A percentile compares a stretch with the other conserved stretches of the same genome.
These are phyloP conservation scores for Rusavskia elegans DNA, from an alignment of 495 filamentous ascomycete genomes.

Conservation along the genomic window DNA sequence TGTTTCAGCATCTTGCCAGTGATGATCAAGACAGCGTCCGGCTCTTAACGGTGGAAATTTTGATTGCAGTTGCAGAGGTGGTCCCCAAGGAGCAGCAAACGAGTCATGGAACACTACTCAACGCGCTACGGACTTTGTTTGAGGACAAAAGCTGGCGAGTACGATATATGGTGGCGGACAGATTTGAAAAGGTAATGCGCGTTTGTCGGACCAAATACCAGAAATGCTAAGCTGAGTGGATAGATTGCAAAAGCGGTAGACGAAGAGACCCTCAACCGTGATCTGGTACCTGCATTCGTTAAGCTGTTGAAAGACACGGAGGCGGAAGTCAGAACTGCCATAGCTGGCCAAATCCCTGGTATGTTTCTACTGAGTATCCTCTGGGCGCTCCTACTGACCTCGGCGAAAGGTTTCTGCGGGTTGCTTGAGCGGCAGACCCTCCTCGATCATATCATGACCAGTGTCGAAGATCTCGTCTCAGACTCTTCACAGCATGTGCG, in stretches of 20 bases:
- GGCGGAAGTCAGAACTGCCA: conserved; percentile 91
- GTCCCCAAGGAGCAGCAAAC: conserved; percentile 96
- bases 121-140: conserved; percentile 78
- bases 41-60: conserved; percentile 86
- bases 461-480: conserved; percentile 87
- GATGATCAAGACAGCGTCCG: conserved; percentile 98
- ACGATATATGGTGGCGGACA: conserved; percentile 96
- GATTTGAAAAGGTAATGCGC: conserved; percentile 79
- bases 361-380: conserved; percentile 10
- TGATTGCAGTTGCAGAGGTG: conserved; percentile 91
- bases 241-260: conserved; percentile 97
- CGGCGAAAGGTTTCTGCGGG: conserved; percentile 61
- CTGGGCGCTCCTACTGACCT: not conserved
- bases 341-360: conserved; percentile 94
- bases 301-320: conserved; percentile 95
- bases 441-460: conserved; percentile 92
- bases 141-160: conserved; percentile 99
- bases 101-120: conserved; percentile 84
- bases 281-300: conserved; percentile 92
- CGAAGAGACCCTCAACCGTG: conserved; percentile 85
- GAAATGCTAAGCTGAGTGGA: not conserved
- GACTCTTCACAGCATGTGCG: conserved; percentile 95
- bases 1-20: conserved; percentile 88
- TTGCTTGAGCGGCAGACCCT: conserved; percentile 75
- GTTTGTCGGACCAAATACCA: not conserved